A percentile compares a stretch with the other conserved stretches of the same genome.
Conservation (phyloP, 169 alveolate species). For the Eimeria praecox region DNA sequence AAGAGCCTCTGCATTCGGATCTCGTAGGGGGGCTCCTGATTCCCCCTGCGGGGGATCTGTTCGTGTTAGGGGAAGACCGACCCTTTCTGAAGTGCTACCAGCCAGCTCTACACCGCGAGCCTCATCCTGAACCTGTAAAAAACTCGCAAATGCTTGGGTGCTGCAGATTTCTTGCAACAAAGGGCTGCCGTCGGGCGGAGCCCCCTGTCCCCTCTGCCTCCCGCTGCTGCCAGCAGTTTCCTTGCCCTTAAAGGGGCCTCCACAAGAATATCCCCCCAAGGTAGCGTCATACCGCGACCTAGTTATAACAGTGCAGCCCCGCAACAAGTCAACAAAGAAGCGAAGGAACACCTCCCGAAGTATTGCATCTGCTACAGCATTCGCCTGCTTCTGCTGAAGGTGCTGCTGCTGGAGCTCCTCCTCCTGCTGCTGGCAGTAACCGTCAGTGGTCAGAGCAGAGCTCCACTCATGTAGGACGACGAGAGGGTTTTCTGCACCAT, state of each 20-base stretch:
- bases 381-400: slow-evolving; percentile 26
- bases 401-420: slow-evolving; percentile 34
- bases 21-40: neutral
- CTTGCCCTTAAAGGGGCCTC: slow-evolving; percentile 37
- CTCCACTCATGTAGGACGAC: slow-evolving; percentile 25
- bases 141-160: slow-evolving; percentile 69
- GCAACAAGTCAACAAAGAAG: slow-evolving; percentile 54
- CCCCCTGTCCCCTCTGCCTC: slow-evolving; percentile 31
- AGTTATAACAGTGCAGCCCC: slow-evolving; percentile 43
- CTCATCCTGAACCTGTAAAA: slow-evolving; percentile 57
- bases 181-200: neutral
- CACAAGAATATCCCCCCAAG: neutral
- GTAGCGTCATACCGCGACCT: neutral
- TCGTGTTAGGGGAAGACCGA: neutral
- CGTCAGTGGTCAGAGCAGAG: slow-evolving; percentile 16
- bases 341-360: slow-evolving; percentile 57
- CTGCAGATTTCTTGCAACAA: slow-evolving; percentile 61
- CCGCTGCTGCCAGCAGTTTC: slow-evolving; percentile 23
- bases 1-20: neutral
- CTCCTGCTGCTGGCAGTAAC: slow-evolving; percentile 66
- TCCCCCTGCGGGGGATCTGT: neutral
- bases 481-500: slow-evolving; percentile 53
- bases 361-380: slow-evolving; percentile 31
- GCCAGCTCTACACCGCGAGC: neutral
- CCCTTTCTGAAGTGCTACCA: neutral